Evolutionary conservation across 2,329 filamentous ascomycete species (phyloP), one percentile per base, ranked within the genome.

Genomic region (Cordyceps fumosorosea): DNA sequence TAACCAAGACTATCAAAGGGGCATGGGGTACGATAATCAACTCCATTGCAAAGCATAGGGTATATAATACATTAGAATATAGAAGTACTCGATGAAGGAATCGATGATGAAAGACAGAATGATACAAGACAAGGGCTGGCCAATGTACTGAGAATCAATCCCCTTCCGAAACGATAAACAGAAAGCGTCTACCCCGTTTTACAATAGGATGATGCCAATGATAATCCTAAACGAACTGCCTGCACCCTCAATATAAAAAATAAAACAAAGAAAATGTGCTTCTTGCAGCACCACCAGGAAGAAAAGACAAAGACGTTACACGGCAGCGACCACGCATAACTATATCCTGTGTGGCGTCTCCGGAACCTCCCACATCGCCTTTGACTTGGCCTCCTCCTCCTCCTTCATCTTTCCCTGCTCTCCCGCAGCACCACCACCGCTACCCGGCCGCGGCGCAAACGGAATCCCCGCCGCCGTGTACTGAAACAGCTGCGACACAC

Each of bases 381-480:
- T 62, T 7, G 42, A 14, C 53, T 32, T 29, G 32, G 18, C 34
- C 18, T 62, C 44, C 3, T 32, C 22, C 44, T 56, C 44, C 10
- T 20, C 20, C 44, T 42, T 56, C 16, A 6, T 5, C 24, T 22
- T n/a, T 3, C 16, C 47, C 18, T 44, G 48, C 2, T n/a, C 57
- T 1, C 47, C 57, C 10, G 47, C 18, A 7, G 11, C 53, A 18
- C 18, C 24, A 32, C 14, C 47, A 16, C 57, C 48, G 26, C 53
- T 50, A 6, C 37, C 24, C 6, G 68, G 62, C 29, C 69, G 67
- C 7, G 74, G 73, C 5, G 78, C 78, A 70, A 83, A 83, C 0
- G 78, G 80, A 51, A 83, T 82, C 5, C 78, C 74, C 14, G 78
- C 74, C 14, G 78, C 74, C 5, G 74, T 78, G 58, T 76, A 75